phyloP scores from a whole-genome alignment of 441 rosid species.

The Kokia cookei region DNA sequence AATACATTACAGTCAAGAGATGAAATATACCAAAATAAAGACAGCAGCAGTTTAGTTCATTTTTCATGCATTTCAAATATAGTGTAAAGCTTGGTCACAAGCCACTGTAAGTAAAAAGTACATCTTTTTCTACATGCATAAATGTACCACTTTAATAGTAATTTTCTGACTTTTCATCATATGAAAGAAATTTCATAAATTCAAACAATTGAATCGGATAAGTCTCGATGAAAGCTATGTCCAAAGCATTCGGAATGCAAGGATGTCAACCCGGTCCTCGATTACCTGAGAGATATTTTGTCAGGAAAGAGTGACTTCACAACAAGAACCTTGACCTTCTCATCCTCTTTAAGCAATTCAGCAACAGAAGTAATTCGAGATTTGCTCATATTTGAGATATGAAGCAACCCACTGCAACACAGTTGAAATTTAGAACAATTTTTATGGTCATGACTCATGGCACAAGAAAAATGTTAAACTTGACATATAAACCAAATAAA shows the following conservation, averaged over 20 bases:
- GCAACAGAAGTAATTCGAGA: slow-evolving; percentile 45
- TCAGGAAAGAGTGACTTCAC: slow-evolving; percentile 71
- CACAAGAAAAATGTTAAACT: neutral
- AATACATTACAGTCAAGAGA: neutral
- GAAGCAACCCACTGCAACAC: slow-evolving; percentile 71
- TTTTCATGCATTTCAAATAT: neutral
- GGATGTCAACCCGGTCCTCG: neutral
- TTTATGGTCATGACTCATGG: neutral
- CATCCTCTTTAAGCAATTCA: slow-evolving; percentile 63
- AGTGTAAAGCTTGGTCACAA: neutral
- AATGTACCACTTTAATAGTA: neutral
- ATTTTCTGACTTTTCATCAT: neutral
- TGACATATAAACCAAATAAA: neutral
- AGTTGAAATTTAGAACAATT: slow-evolving; percentile 3
- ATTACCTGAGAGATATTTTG: slow-evolving; percentile 82
- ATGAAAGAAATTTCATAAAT: neutral
- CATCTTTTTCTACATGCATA: neutral
- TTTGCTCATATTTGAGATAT: slow-evolving; percentile 69
- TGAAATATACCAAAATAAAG: neutral
- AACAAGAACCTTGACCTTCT: slow-evolving; percentile 71
- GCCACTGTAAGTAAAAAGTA: neutral
- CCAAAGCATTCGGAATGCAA: neutral
- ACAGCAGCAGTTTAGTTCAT: neutral
- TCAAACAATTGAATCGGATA: neutral
- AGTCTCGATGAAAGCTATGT: neutral